Evolutionary conservation across 1,284 basidiomycete genomes (phyloP).

Genomic region (Trametes hirsuta): DNA sequence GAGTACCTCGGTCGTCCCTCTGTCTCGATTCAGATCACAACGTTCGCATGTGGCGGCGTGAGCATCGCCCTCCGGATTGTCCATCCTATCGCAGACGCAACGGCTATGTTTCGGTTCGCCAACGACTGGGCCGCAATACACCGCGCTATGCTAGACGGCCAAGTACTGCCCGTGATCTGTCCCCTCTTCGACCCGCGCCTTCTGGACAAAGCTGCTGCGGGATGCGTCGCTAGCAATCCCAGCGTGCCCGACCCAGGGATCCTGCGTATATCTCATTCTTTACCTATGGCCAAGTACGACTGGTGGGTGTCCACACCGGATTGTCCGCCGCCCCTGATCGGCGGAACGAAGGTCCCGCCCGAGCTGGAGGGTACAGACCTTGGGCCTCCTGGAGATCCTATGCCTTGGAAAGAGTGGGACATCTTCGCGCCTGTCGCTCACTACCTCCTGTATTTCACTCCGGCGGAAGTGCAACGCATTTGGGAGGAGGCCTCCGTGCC

Average conservation of each 20-base stretch:
- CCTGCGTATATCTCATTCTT: slow-evolving; percentile 28
- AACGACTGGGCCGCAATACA: slow-evolving; percentile 42
- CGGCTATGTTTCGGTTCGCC: slow-evolving; percentile 41
- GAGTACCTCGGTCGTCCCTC: slow-evolving; percentile 33
- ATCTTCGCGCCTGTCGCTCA: slow-evolving; percentile 34
- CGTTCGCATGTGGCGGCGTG: slow-evolving; percentile 30
- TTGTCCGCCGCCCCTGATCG: slow-evolving; percentile 26
- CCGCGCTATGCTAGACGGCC: slow-evolving; percentile 18
- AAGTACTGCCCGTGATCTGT: slow-evolving; percentile 17
- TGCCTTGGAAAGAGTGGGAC: slow-evolving; percentile 46
- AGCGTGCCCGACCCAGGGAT: slow-evolving; percentile 29
- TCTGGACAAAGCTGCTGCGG: slow-evolving; percentile 39
- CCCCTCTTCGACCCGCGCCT: slow-evolving; percentile 40
- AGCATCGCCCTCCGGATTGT: slow-evolving; percentile 38
- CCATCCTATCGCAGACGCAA: slow-evolving; percentile 45
- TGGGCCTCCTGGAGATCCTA: slow-evolving; percentile 31
- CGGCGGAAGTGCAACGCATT: slow-evolving; percentile 39
- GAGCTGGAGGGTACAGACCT: slow-evolving; percentile 24
- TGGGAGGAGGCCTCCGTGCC: slow-evolving; percentile 29
- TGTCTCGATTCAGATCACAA: slow-evolving; percentile 41
- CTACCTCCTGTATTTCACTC: slow-evolving; percentile 40
- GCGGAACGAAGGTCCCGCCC: slow-evolving; percentile 18
- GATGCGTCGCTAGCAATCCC: slow-evolving; percentile 35
- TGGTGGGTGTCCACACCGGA: slow-evolving; percentile 38
- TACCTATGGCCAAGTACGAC: slow-evolving; percentile 44